These are phyloP conservation scores for Cladophialophora carrionii DNA, from an alignment of 2,329 filamentous ascomycete species.

Conservation along the genomic window DNA sequence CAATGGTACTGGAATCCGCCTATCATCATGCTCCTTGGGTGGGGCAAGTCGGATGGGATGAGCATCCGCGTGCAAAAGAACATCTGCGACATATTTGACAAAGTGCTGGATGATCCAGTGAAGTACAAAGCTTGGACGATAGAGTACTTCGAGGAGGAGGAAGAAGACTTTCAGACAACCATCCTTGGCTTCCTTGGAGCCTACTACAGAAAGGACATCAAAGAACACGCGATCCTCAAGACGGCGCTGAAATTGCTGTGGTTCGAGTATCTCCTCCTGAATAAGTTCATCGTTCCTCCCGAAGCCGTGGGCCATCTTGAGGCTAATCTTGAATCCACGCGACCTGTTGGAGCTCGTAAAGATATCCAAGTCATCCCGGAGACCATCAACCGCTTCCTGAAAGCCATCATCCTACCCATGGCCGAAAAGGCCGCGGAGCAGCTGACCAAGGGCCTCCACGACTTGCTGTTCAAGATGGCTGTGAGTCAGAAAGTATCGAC, in stretches of 20 bases:
- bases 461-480: slow-evolving; percentile 33
- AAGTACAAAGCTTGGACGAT: slow-evolving; percentile 25
- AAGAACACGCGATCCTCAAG: slow-evolving; percentile 27
- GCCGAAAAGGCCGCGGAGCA: slow-evolving; percentile 22
- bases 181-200: slow-evolving; percentile 25
- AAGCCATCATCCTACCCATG: slow-evolving; percentile 26
- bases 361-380: slow-evolving; percentile 26
- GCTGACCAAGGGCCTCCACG: slow-evolving; percentile 29
- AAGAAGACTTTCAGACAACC: slow-evolving; percentile 29
- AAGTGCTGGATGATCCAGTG: slow-evolving; percentile 19
- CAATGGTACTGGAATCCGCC: slow-evolving; percentile 31
- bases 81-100: slow-evolving; percentile 23
- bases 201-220: slow-evolving; percentile 30
- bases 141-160: slow-evolving; percentile 21
- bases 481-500: slow-evolving; percentile 18
- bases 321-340: slow-evolving; percentile 13
- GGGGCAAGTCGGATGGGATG: slow-evolving; percentile 10
- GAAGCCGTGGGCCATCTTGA: slow-evolving; percentile 20
- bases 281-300: slow-evolving; percentile 22
- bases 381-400: slow-evolving; percentile 35
- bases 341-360: slow-evolving; percentile 3
- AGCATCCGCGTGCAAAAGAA: slow-evolving; percentile 14
- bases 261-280: slow-evolving; percentile 32
- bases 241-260: slow-evolving; percentile 28
- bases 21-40: slow-evolving; percentile 29